Evolutionary conservation across 495 filamentous ascomycete species (phyloP).

Genomic region (Xylaria curta): DNA sequence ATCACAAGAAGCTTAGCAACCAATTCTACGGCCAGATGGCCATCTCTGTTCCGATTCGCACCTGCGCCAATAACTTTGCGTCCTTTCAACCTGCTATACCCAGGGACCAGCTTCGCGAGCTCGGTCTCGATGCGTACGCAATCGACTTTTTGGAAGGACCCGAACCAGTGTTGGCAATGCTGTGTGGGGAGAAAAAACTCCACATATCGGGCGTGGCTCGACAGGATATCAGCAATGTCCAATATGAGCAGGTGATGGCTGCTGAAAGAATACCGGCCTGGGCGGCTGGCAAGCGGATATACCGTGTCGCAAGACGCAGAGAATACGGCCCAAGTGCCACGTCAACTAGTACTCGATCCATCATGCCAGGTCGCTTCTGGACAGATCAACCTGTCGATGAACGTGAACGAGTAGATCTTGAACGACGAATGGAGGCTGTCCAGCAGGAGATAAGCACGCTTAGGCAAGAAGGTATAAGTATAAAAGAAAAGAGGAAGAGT

Average conservation of each 20-base stretch:
- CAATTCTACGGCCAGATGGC: slow-evolving; percentile 60
- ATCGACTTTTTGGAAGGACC: slow-evolving; percentile 80
- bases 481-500: slow-evolving; percentile 22
- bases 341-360: slow-evolving; percentile 64
- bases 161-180: slow-evolving; percentile 83
- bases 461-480: slow-evolving; percentile 44
- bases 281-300: slow-evolving; percentile 65
- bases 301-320: slow-evolving; percentile 64
- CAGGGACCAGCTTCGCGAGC: slow-evolving; percentile 53
- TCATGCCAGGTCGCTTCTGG: slow-evolving; percentile 69
- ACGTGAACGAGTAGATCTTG: slow-evolving; percentile 60
- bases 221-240: slow-evolving; percentile 65
- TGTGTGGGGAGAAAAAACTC: slow-evolving; percentile 71
- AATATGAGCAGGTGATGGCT: slow-evolving; percentile 64
- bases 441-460: slow-evolving; percentile 46
- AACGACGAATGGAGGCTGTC: slow-evolving; percentile 45
- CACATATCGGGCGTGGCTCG: slow-evolving; percentile 70
- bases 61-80: slow-evolving; percentile 53
- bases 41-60: slow-evolving; percentile 70
- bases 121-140: slow-evolving; percentile 82
- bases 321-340: slow-evolving; percentile 76
- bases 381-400: slow-evolving; percentile 76
- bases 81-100: slow-evolving; percentile 63
- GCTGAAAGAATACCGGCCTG: slow-evolving; percentile 59
- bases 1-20: slow-evolving; percentile 72